Evolutionary conservation across 1,284 basidiomycete genomes (phyloP).

Genomic region (Uromyces viciae-fabae): DNA sequence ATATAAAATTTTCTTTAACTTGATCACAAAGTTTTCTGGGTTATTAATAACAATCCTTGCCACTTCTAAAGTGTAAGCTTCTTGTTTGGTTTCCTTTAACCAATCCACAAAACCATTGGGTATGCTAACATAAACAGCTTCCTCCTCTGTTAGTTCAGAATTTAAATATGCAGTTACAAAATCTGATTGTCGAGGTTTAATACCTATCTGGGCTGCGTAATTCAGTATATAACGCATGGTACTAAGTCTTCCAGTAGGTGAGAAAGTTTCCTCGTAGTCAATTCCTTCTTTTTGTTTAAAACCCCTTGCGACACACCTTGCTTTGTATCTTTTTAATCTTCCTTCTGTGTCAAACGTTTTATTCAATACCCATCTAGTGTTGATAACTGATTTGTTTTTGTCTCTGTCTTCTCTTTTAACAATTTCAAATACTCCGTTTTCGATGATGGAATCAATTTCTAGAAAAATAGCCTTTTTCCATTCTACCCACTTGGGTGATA

Average conservation of each 20-base stretch:
- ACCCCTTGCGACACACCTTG: conserved; percentile 13
- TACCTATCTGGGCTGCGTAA: background rate
- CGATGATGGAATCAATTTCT: background rate
- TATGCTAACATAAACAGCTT: conserved; percentile 2
- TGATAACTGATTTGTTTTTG: background rate
- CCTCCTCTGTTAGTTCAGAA: background rate
- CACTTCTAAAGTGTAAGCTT: background rate
- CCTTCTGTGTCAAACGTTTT: conserved; percentile 1
- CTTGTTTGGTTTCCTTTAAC: conserved; percentile 20
- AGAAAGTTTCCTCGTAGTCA: conserved; percentile 26
- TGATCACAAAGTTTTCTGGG: background rate
- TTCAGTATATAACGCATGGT: background rate
- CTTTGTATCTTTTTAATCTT: background rate
- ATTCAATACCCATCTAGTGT: background rate
- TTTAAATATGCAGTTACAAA: conserved; percentile 14
- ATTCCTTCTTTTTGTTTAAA: conserved; percentile 28
- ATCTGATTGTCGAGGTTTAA: background rate
- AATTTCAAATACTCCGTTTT: background rate
- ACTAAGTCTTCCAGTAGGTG: background rate
- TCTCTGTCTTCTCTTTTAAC: background rate
- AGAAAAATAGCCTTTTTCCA: background rate
- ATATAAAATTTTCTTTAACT: conserved; percentile 12
- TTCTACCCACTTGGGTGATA: background rate
- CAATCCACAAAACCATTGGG: conserved; percentile 15
- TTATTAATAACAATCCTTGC: background rate